Percentiles rank a stretch among this genome's conserved stretches.
Conservation (phyloP, 139 green algal genomes). For the Bryopsis sp. region DNA sequence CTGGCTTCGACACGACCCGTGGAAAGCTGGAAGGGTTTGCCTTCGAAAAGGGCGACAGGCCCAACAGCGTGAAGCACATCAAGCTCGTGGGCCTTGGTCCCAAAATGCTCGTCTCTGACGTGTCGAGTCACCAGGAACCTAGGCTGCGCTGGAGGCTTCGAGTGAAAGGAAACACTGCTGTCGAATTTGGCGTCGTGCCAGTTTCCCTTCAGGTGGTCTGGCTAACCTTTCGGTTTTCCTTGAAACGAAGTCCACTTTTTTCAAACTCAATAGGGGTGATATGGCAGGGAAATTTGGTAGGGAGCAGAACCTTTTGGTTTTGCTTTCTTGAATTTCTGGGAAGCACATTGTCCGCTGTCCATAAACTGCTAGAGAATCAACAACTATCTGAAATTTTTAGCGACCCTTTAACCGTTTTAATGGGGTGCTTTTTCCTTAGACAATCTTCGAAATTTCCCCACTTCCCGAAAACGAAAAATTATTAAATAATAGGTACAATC, state of each 20-base stretch:
- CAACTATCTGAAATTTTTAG: too few species aligned
- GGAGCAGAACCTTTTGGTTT: too few species aligned
- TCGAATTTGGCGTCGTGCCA: conserved; percentile 57
- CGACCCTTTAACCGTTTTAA: too few species aligned
- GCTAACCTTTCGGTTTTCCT: background rate
- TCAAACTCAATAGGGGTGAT: too few species aligned
- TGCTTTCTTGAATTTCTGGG: too few species aligned
- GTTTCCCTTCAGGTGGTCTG: conserved; percentile 26
- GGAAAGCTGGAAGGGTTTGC: conserved; percentile 15
- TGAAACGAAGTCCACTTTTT: background rate
- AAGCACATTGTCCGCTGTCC: too few species aligned
- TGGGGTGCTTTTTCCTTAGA: too few species aligned
- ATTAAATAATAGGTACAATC: too few species aligned
- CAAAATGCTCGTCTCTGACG: conserved; percentile 55
- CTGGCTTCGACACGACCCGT: conserved; percentile 3
- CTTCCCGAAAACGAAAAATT: too few species aligned
- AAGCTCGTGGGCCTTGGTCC: conserved; percentile 52
- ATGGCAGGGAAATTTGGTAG: too few species aligned
- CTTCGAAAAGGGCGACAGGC: conserved; percentile 5
- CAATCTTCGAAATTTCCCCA: too few species aligned
- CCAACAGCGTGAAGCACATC: conserved; percentile 22
- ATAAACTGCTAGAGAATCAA: too few species aligned
- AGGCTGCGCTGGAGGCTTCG: conserved; percentile 47
- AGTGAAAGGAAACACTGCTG: conserved; percentile 54
- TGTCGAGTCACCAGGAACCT: conserved; percentile 37